A percentile compares a stretch with the other conserved stretches of the same genome.
Conservation (phyloP, 1,139 yeast species). For the Candida mesenterica region DNA sequence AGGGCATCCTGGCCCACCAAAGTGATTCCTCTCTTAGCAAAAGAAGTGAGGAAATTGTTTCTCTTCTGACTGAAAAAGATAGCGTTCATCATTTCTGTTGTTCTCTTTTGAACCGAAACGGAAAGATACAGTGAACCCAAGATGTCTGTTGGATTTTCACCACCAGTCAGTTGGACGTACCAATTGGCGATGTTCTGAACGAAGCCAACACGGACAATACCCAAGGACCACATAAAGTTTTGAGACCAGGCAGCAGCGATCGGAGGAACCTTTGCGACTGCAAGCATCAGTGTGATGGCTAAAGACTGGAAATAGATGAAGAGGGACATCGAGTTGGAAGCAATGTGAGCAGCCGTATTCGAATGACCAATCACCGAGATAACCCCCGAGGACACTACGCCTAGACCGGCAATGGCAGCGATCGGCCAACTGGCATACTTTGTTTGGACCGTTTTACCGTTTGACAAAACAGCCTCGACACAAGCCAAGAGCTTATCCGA, state of each 20-base stretch:
- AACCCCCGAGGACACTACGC: conserved; percentile 82
- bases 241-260: conserved; percentile 99
- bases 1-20: conserved; percentile 44
- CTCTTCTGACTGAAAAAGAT: conserved; percentile 19
- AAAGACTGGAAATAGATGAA: conserved; percentile 92
- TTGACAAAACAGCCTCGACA: conserved; percentile 82
- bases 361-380: conserved; percentile 87
- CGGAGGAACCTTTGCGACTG: conserved; percentile 89
- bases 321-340: conserved; percentile 89
- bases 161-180: conserved; percentile 98
- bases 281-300: conserved; percentile 95
- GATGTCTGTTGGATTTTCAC: conserved; percentile 69
- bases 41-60: conserved; percentile 19
- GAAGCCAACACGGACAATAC: conserved; percentile 75
- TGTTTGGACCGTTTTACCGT: conserved; percentile 94
- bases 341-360: conserved; percentile 93
- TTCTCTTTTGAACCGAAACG: conserved; percentile 73
- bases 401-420: conserved; percentile 87
- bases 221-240: conserved; percentile 95
- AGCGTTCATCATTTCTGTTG: conserved; percentile 19
- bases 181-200: conserved; percentile 87
- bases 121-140: conserved; percentile 57
- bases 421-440: conserved; percentile 96
- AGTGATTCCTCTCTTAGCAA: conserved; percentile 27
- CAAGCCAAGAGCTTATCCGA: conserved; percentile 70